phyloP scores from a whole-genome alignment of 2,329 filamentous ascomycete species.

The Chalaropsis ovoidea region DNA sequence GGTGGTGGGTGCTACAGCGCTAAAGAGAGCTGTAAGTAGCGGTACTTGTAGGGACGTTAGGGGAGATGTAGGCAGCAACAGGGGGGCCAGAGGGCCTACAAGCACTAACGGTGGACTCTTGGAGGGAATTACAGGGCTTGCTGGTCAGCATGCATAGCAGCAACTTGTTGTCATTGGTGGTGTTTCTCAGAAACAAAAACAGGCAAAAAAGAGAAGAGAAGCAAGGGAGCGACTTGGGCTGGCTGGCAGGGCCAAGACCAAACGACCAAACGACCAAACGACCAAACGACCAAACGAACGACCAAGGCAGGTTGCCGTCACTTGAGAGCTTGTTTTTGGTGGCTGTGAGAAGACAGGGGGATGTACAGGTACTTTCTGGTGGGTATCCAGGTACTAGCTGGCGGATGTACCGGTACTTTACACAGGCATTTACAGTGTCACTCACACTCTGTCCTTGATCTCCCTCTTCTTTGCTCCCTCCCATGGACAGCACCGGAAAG shows the following conservation, averaged over 20 bases:
- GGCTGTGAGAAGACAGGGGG: no score
- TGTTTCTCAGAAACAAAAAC: not conserved
- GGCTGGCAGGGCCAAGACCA: not conserved
- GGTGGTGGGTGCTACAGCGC: not conserved
- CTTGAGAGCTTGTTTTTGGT: conserved; percentile 1
- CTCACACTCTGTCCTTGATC: not conserved
- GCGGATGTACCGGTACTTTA: not conserved
- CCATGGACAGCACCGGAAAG: not conserved
- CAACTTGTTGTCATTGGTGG: not conserved
- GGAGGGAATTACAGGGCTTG: no score
- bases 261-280: no score
- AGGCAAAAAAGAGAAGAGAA: not conserved
- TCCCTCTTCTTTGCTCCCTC: not conserved
- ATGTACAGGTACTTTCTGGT: not conserved
- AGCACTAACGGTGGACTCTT: not conserved
- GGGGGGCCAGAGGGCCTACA: no score
- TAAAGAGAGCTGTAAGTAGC: not conserved
- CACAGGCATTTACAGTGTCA: not conserved
- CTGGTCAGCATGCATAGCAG: no score
- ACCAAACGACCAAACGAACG: not conserved
- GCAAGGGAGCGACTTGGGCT: no score
- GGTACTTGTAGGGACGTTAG: not conserved
- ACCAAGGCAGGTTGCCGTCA: not conserved
- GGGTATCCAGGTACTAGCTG: no score
- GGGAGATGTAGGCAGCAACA: no score